Evolutionary conservation across 2,329 filamentous ascomycete genomes (phyloP).

Genomic region (Scedosporium dehoogii): DNA sequence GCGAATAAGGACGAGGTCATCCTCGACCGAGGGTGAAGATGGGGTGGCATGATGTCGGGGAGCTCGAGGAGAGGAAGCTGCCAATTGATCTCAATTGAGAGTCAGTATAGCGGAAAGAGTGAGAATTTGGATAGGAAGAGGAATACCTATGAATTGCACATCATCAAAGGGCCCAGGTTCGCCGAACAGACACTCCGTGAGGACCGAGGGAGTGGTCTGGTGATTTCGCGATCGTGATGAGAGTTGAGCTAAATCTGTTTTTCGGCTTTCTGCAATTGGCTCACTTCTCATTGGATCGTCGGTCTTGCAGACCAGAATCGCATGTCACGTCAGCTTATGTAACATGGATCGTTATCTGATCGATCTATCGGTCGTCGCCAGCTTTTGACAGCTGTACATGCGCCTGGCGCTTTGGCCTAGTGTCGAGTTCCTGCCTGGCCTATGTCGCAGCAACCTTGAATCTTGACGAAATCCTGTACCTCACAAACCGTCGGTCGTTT

Average conservation of each 20-base stretch:
- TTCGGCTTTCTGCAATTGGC: not conserved
- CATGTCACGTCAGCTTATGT: not conserved
- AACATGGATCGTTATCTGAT: not conserved
- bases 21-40: constrained; percentile 86
- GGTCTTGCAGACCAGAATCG: not conserved
- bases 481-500: not conserved
- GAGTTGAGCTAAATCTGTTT: constrained; percentile 1
- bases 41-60: constrained; percentile 57
- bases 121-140: too few species aligned
- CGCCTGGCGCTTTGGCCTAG: too few species aligned
- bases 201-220: not conserved
- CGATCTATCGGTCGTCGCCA: not conserved
- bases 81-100: not conserved
- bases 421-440: too few species aligned
- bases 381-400: not conserved
- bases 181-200: not conserved
- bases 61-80: not conserved
- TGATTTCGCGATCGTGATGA: not conserved
- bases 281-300: not conserved
- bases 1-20: constrained; percentile 93
- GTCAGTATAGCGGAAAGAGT: not conserved
- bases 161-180: not conserved
- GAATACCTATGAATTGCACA: not conserved
- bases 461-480: not conserved
- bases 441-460: not conserved